Evolutionary conservation across 768 basidiomycete genomes (phyloP), one percentile per base, ranked within the genome.

Genomic region (Galerina sulciceps): DNA sequence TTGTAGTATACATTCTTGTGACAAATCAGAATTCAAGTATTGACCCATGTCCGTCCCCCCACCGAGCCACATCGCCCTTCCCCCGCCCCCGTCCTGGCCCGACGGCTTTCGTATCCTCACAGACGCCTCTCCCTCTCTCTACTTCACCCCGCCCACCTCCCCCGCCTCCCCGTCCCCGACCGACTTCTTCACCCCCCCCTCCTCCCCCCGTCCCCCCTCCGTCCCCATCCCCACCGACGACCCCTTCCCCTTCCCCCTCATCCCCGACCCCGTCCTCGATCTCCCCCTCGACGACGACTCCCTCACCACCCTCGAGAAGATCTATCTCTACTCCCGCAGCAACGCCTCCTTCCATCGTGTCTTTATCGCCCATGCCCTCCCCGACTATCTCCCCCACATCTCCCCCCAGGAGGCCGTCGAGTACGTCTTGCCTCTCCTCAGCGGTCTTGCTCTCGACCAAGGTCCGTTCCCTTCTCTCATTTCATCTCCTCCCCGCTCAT

Each of bases 381-480:
- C 90, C n/a, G 79, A 85, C 2, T 88, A 91, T 73, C 83, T 98
- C 35, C 74, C 81, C 57, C 79, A 88, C 46, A 90, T 97, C 51
- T 80, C 90, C 15, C 90, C 96, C 3, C 84, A 85, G 55, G 96
- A 99, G 64, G 94, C 94, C 4, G 87, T 94, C 65, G 91, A 94
- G 72, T 99, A 96, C 69, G 93, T 99, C 56, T 76, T 96, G 17
- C 96, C 96, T 1, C 84, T 97, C n/a, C 82, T 99, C 56, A 89
- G 84, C 50, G 84, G 83, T 42, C 84, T 98, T 26, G 93, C 93
- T 9, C 86, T 90, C 73, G 94, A 96, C 67, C 87, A 93, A 70
- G 93, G 93, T 93, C 61, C 42, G 83, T 72, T 53, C 26, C 58
- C 35, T 47, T 58, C 35, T 47, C 48, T 43, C 10, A 43, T 38